phyloP scores from a whole-genome alignment of 805 yeast species.

The Metschnikowia gelsemii region DNA sequence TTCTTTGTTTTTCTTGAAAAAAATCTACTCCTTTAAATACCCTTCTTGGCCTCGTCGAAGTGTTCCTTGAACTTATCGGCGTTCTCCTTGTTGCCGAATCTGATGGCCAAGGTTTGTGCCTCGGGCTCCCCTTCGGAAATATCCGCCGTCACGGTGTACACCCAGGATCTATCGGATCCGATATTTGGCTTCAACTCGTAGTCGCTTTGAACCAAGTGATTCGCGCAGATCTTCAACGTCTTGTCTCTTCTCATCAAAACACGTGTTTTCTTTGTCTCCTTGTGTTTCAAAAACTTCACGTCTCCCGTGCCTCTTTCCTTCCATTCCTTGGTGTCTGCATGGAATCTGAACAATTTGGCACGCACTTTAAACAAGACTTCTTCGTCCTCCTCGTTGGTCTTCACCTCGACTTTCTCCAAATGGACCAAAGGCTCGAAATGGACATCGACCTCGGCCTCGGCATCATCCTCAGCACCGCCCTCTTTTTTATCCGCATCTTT shows the following conservation, averaged over 20 bases:
- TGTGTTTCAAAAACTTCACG: constrained; percentile 91
- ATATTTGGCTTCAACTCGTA: constrained; percentile 86
- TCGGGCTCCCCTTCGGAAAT: constrained; percentile 94
- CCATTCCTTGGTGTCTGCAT: constrained; percentile 87
- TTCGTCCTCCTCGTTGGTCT: constrained; percentile 92
- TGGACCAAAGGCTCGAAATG: constrained; percentile 96
- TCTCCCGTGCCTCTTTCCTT: constrained; percentile 99
- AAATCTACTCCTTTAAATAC: constrained; percentile 7
- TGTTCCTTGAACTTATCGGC: constrained; percentile 94
- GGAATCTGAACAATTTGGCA: constrained; percentile 92
- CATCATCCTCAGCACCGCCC: constrained; percentile 53
- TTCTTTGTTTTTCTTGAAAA: not conserved
- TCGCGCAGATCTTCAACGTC: constrained; percentile 96
- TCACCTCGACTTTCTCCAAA: constrained; percentile 93
- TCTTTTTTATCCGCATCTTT: too few relatives aligned
- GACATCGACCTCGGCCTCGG: constrained; percentile 73
- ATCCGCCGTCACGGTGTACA: constrained; percentile 91
- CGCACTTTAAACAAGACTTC: constrained; percentile 81
- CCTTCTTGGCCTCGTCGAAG: constrained; percentile 76
- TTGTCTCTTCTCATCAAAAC: constrained; percentile 98
- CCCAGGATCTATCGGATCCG: constrained; percentile 98
- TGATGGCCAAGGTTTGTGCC: constrained; percentile 93
- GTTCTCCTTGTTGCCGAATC: constrained; percentile 88
- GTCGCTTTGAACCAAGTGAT: constrained; percentile 83
- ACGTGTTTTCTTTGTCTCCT: constrained; percentile 77